Base-by-base conservation (phyloP, 2,329 filamentous ascomycete genomes). In the Botrytis squamosa region DNA sequence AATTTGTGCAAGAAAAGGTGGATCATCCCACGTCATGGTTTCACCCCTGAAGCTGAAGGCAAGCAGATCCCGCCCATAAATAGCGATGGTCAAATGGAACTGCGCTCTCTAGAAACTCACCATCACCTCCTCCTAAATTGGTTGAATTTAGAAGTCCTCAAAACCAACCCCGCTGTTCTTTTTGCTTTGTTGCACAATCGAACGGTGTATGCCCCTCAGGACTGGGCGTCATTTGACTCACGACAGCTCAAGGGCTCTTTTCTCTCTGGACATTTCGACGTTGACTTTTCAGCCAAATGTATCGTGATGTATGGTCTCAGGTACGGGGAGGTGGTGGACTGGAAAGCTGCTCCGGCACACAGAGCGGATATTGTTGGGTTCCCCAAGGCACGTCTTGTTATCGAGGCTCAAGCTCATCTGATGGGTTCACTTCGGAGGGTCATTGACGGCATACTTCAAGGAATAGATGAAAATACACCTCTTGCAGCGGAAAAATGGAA, bases 371-470 rank as follows among this genome's bases (percentile, higher is more conserved):
- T 73, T 29, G 22, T 76, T 46, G 74, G 73, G 7, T 77, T 73
- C 63, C 75, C 75, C 9, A 64, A 52, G 20, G 76, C 40, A 25
- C 62, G 36, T 14, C 71, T 77, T 18, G 22, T 77, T 40, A 49
- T 77, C 3, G 73, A 77, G 65, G 73, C 73, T 12, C 76, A 77
- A 40, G 20, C n/a, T 1, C 46, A 62, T 16, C 49, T 77, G 12
- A 57, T 70, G 29, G 12, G 6, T 1, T 59, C 72, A 10, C 52
- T 77, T 1, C 55, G 40, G 4, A 57, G 10, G 0, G 25, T 72
- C 4, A 52, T 74, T 20, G 67, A 75, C 9, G 44, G 38, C 33
- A 36, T 75, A 20, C 38, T 75, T 5, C 69, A 73, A 69, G 71
- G 65, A 7, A 22, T 60, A 6, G 55, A 71, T 22, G 25, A 10